Conservation (phyloP, 805 yeast genomes). For the Yamadazyma paraphyllophila region DNA sequence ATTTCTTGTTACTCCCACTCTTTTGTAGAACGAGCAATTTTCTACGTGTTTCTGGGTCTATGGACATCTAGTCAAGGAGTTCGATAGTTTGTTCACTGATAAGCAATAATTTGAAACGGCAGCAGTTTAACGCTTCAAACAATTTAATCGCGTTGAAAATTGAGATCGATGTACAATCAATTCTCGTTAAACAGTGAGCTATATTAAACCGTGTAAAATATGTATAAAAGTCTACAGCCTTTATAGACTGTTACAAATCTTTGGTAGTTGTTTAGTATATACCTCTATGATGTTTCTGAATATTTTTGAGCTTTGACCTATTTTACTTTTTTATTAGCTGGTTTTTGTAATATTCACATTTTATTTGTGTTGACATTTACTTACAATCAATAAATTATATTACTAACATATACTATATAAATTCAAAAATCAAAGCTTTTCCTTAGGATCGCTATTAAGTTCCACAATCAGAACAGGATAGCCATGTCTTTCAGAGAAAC, state of each 20-base stretch:
- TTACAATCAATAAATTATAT: neutral
- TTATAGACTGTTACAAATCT: too few relatives aligned
- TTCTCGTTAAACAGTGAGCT: neutral
- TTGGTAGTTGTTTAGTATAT: neutral
- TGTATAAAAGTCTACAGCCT: too few relatives aligned
- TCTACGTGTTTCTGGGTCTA: constrained; percentile 90
- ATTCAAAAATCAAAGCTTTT: constrained; percentile 1
- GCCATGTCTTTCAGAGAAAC: constrained; percentile 14
- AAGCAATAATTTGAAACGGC: neutral
- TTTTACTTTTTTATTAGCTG: neutral
- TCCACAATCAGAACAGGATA: constrained; percentile 32
- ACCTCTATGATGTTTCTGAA: neutral
- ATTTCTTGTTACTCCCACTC: constrained; percentile 68
- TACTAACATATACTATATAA: neutral
- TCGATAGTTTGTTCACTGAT: neutral
- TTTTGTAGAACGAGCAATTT: constrained; percentile 74
- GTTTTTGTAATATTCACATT: too few relatives aligned
- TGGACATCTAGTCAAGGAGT: constrained; percentile 50
- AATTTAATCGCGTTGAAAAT: constrained; percentile 7
- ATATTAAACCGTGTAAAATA: too few relatives aligned
- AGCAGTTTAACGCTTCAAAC: neutral
- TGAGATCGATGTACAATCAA: neutral
- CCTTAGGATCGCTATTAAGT: constrained; percentile 7
- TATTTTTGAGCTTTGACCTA: neutral
- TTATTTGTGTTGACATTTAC: too few relatives aligned